A percentile compares a stretch with the other conserved stretches of the same genome.
Conservation (phyloP, 129 eudicot species). For the Daucus carota region DH1_v3.0 NC_030384.2:51029001-51029500, state of each 20-base stretch:
- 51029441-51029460: conserved; percentile 3
- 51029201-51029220: not conserved
- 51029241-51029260: not conserved
- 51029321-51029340: not conserved
- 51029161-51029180: not conserved
- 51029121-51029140: conserved; percentile 9
- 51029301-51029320: not conserved
- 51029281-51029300: not conserved
- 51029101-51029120: conserved; percentile 6
- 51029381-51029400: too few species aligned
- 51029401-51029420: not conserved
- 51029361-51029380: not conserved
- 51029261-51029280: not conserved
- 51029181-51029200: not conserved
- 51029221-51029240: not conserved
- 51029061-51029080: conserved; percentile 6
- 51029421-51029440: not conserved
- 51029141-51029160: conserved; percentile 4
- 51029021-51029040: not conserved
- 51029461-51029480: conserved; percentile 37
- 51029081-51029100: conserved; percentile 6
- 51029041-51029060: not conserved
- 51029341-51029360: not conserved
- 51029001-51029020: not conserved
- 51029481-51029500: conserved; percentile 62